These are phyloP conservation scores for Penicillium crystallinum DNA, from an alignment of 495 filamentous ascomycete genomes.

Conservation along the genomic window DNA sequence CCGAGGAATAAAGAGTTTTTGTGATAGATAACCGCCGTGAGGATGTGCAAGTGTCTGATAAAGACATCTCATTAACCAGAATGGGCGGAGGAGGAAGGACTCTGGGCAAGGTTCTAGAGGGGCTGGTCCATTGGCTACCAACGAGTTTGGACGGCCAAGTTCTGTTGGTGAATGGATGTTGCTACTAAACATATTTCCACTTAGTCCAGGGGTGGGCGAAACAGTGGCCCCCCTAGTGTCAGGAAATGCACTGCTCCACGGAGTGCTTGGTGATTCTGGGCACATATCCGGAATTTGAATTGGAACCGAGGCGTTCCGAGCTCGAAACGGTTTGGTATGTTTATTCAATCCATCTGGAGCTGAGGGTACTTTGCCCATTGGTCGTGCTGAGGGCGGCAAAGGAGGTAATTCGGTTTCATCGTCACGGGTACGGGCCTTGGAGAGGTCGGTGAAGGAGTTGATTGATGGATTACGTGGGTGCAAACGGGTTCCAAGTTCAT, in stretches of 20 bases:
- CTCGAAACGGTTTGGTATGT: conserved; percentile 64
- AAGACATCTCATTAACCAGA: conserved; percentile 92
- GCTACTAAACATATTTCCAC: conserved; percentile 68
- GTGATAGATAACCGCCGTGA: conserved; percentile 85
- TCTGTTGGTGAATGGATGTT: conserved; percentile 71
- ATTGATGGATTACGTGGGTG: conserved; percentile 30
- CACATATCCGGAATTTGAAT: conserved; percentile 64
- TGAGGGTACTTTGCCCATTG: conserved; percentile 47
- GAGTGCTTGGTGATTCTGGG: conserved; percentile 68
- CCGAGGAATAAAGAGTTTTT: conserved; percentile 81
- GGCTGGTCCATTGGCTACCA: conserved; percentile 54
- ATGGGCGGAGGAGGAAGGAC: conserved; percentile 79
- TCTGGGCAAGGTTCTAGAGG: conserved; percentile 89
- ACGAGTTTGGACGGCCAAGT: conserved; percentile 61
- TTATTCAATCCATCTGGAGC: conserved; percentile 60
- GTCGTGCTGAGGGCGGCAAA: conserved; percentile 40
- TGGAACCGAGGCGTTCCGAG: conserved; percentile 70
- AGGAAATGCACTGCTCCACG: conserved; percentile 62
- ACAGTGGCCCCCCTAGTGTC: conserved; percentile 43
- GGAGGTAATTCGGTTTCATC: conserved; percentile 35
- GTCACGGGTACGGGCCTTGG: conserved; percentile 39
- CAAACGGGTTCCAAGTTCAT: conserved; percentile 20
- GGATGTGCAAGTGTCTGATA: conserved; percentile 91
- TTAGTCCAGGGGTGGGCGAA: conserved; percentile 69
- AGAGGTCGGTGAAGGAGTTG: conserved; percentile 31